Percentiles rank a stretch among this genome's conserved stretches.
These are phyloP conservation scores for Pichia rugopelliculosa DNA, from an alignment of 805 yeast genomes.

Conservation along the genomic window DNA sequence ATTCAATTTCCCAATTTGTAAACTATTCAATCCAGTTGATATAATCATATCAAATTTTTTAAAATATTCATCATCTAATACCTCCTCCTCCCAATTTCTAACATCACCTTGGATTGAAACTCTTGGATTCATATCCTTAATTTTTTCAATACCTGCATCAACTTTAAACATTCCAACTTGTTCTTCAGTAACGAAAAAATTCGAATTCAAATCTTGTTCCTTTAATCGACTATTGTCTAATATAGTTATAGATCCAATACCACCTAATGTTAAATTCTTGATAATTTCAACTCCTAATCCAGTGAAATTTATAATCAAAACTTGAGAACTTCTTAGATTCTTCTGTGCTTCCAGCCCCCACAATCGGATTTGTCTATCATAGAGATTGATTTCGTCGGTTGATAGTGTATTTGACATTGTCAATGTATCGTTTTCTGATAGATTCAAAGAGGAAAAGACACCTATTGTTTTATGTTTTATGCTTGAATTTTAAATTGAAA, in stretches of 20 bases:
- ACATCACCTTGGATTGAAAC: slow-evolving; percentile 40
- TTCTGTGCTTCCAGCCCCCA: slow-evolving; percentile 96
- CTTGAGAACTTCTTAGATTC: slow-evolving; percentile 60
- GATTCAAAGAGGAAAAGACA: no score
- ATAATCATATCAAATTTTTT: slow-evolving; percentile 60
- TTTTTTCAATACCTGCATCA: slow-evolving; percentile 45
- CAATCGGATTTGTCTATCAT: slow-evolving; percentile 88
- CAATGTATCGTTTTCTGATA: no score
- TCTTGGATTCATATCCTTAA: slow-evolving; percentile 73
- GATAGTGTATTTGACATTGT: slow-evolving; percentile 4
- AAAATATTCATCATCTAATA: slow-evolving; percentile 33
- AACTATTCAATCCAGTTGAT: slow-evolving; percentile 54
- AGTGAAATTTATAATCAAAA: slow-evolving; percentile 65
- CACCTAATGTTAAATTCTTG: slow-evolving; percentile 83
- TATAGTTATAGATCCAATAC: slow-evolving; percentile 72
- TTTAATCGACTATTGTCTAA: slow-evolving; percentile 48
- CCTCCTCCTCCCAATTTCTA: slow-evolving; percentile 12
- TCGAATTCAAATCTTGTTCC: slow-evolving; percentile 59
- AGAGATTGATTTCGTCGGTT: slow-evolving; percentile 77
- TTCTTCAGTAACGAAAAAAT: slow-evolving; percentile 57
- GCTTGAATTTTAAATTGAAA: no score
- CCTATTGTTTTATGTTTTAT: no score
- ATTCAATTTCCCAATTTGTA: slow-evolving; percentile 43
- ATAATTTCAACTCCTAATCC: slow-evolving; percentile 76
- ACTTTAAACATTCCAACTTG: slow-evolving; percentile 53